Evolutionary conservation across 768 basidiomycete species (phyloP).

Genomic region (Postia placenta): DNA sequence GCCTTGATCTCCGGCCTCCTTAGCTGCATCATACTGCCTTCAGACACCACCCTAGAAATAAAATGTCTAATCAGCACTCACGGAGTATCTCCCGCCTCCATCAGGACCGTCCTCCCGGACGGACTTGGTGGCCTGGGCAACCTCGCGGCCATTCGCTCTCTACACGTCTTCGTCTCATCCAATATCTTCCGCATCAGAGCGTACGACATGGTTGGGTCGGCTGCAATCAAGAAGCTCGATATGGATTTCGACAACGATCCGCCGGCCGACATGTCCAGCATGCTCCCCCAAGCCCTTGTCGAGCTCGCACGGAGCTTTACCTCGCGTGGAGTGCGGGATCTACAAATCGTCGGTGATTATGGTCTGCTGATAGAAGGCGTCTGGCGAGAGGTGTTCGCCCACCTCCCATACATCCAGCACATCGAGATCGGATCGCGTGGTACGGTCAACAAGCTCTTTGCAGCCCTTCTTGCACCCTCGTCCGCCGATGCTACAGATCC

Average conservation of each 20-base stretch:
- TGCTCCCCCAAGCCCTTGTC: constrained; percentile 1
- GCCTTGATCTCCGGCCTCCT: background rate
- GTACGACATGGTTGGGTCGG: background rate
- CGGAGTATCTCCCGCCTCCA: background rate
- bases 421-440: constrained; percentile 2
- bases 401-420: background rate
- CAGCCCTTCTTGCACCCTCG: background rate
- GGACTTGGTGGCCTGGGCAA: background rate
- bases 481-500: background rate
- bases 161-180: constrained; percentile 2
- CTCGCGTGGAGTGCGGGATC: background rate
- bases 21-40: background rate
- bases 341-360: background rate
- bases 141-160: background rate
- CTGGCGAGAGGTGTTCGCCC: background rate
- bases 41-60: background rate
- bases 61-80: background rate
- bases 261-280: constrained; percentile 1
- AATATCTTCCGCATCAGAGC: constrained; percentile 1
- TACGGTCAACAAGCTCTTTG: background rate
- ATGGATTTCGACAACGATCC: constrained; percentile 1
- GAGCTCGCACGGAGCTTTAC: background rate
- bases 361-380: background rate
- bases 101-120: background rate
- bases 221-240: background rate